phyloP scores from a whole-genome alignment of 805 yeast species.

The Candida vaughaniae region DNA sequence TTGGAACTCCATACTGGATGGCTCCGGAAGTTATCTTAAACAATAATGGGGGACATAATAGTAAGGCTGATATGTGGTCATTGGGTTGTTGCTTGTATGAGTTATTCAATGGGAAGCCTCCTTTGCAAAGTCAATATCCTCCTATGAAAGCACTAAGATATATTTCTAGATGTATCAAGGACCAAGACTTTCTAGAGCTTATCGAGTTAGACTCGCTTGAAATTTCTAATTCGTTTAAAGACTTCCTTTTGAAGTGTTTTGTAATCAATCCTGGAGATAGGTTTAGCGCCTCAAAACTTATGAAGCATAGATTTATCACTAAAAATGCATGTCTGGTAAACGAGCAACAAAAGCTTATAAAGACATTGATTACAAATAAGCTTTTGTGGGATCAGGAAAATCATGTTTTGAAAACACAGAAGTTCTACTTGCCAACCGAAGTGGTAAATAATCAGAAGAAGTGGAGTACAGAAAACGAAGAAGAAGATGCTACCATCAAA shows the following conservation, averaged over 20 bases:
- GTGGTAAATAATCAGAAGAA: slow-evolving; percentile 29
- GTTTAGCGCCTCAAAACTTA: slow-evolving; percentile 28
- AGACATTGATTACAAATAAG: slow-evolving; percentile 33
- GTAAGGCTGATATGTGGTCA: slow-evolving; percentile 76
- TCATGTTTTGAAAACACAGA: slow-evolving; percentile 27
- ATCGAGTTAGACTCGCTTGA: slow-evolving; percentile 22
- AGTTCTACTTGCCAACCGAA: slow-evolving; percentile 39
- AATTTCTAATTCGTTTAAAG: slow-evolving; percentile 24
- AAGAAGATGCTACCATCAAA: slow-evolving; percentile 19
- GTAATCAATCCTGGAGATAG: slow-evolving; percentile 31
- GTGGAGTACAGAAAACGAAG: slow-evolving; percentile 19
- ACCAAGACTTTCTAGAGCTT: slow-evolving; percentile 30
- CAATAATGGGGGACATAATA: slow-evolving; percentile 55
- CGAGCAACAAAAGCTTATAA: slow-evolving; percentile 19
- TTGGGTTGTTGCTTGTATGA: slow-evolving; percentile 78
- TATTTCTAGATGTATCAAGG: slow-evolving; percentile 30
- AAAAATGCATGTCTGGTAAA: slow-evolving; percentile 11
- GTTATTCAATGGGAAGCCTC: slow-evolving; percentile 70
- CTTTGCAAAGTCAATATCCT: slow-evolving; percentile 43
- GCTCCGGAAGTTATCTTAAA: slow-evolving; percentile 60
- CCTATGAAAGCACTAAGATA: slow-evolving; percentile 46
- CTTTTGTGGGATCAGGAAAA: slow-evolving; percentile 40
- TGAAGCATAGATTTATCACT: slow-evolving; percentile 34
- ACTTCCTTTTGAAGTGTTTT: slow-evolving; percentile 36
- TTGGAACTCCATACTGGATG: slow-evolving; percentile 66